Base-by-base conservation (phyloP, 2,329 filamentous ascomycete species). In the Aureobasidium melanogenum region DNA sequence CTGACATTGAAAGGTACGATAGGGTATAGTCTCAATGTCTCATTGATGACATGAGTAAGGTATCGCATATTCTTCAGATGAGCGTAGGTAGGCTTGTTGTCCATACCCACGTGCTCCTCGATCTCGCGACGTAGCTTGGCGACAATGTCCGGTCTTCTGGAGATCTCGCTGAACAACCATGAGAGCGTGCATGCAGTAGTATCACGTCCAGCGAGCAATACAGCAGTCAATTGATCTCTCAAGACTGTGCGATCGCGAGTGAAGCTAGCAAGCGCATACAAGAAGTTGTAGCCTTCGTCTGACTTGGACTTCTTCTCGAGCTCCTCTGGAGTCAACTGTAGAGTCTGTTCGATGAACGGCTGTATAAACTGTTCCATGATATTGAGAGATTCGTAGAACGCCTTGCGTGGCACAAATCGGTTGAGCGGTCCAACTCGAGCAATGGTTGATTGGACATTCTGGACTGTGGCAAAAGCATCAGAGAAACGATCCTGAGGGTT, bases 31-130 rank as follows among this genome's bases (percentile, higher is more conserved):
- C 79, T 75, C 5, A 81, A 69, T n/a, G 67, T 72, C 65, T 77
- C 75, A 65, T 76, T 76, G 55, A 77, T 64, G n/a, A 68, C 71
- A 64, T 76, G 72, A 51, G 74, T 67, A 17, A 94, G 82, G 72
- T 93, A 96, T 68, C 88, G 87, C 91, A 96, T 96, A 66, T 81
- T 81, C 78, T 96, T 96, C 63, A 96, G 80, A 70, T 96, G 84
- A 14, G 84, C 81, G 72, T 95, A 96, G 0, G 87, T 91, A 10
- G 78, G 79, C 3, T 79, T 75, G 6, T 80, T 74, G 15, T 83
- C 76, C 7, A 81, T 72, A 1, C 91, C 91, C 5, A 96, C 82
- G 0, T 79, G 78, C 1, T 80, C 71, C 28, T 86, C 72, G 68
- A 96, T 91, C 73, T 96, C 91, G 26, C 77, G 74, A 26, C 91